Evolutionary conservation across 768 basidiomycete species (phyloP).

Genomic region (Auricularia sp.): DNA sequence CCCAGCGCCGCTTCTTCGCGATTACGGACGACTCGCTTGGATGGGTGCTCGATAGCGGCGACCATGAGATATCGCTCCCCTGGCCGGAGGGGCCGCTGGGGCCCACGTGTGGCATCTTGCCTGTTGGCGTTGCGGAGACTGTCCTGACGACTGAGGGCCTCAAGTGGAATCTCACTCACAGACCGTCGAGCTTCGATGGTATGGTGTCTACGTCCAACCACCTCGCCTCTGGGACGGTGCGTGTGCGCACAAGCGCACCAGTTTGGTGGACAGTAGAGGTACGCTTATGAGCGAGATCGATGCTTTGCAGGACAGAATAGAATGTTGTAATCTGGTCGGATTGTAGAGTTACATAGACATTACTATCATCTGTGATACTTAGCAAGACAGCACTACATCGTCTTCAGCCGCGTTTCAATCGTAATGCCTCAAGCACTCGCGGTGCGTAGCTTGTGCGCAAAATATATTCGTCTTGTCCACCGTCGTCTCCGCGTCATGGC

Average conservation of each 20-base stretch:
- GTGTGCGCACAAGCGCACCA: conserved; percentile 70
- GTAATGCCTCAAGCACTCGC: too few species aligned
- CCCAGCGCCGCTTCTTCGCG: conserved; percentile 52
- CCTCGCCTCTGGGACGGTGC: conserved; percentile 52
- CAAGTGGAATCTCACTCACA: conserved; percentile 74
- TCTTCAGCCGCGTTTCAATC: too few species aligned
- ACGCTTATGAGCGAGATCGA: not conserved
- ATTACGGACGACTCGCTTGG: conserved; percentile 87
- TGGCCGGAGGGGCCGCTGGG: conserved; percentile 41
- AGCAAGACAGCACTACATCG: too few species aligned
- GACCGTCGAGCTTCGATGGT: conserved; percentile 71
- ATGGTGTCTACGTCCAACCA: conserved; percentile 92
- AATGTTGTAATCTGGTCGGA: too few species aligned
- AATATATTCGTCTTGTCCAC: conserved; percentile 60
- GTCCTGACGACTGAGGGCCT: conserved; percentile 75
- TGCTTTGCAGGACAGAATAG: too few species aligned
- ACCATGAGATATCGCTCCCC: conserved; percentile 24
- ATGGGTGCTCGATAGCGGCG: conserved; percentile 70
- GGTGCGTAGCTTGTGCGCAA: too few species aligned
- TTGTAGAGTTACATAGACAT: too few species aligned
- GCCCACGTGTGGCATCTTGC: conserved; percentile 88
- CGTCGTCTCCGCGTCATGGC: conserved; percentile 55
- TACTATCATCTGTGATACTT: too few species aligned
- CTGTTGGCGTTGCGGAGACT: conserved; percentile 73
- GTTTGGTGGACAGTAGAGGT: conserved; percentile 90